Evolutionary conservation across 2,329 filamentous ascomycete species (phyloP), one percentile per base, ranked within the genome.

Genomic region (Diaporthe citri): DNA sequence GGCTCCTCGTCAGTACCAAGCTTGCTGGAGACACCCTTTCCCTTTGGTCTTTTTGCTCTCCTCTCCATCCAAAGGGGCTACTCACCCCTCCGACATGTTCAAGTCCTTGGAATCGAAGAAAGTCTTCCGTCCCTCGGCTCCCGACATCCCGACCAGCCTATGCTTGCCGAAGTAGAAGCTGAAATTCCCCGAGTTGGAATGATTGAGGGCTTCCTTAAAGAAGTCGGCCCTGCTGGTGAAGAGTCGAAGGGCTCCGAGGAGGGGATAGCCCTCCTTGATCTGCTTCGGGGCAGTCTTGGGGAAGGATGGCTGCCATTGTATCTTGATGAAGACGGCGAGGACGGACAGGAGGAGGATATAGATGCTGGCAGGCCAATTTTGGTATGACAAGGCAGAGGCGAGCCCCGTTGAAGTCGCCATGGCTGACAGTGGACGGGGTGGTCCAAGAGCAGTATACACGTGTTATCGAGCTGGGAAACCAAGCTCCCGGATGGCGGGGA

Each of bases 91-190:
- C 12, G 76, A 64, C 71, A 89, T 84, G 12, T 81, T 82, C 31
- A 90, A 78, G 0, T 84, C 82, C 73, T 83, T 85, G 73, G 81
- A 85, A 39, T 89, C 87, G 67, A 87, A 87, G 78, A 87, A 88
- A 3, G 84, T 46, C 77, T 85, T 85, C 17, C 88, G 83, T 6
- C 81, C 84, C 52, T 86, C 83, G 5, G 81, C 77, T 5, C 87
- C 87, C 10, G 83, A 84, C 22, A 90, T 51, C 0, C 81, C 86
- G 6, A 90, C 79, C 25, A 90, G 80, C 2, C 82, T 84, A 75
- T 86, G 83, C 59, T 84, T 82, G 6, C 88, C 88, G 4, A 86
- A 81, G 75, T 86, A 86, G 79, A 89, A 89, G 76, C 85, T 86
- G 78, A 89, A 89, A 71, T 86, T 87, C 9, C 87, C 87, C 1